These are phyloP conservation scores for Ganoderma lucidum DNA, from an alignment of 1,284 basidiomycete species.

Conservation along the genomic window DNA sequence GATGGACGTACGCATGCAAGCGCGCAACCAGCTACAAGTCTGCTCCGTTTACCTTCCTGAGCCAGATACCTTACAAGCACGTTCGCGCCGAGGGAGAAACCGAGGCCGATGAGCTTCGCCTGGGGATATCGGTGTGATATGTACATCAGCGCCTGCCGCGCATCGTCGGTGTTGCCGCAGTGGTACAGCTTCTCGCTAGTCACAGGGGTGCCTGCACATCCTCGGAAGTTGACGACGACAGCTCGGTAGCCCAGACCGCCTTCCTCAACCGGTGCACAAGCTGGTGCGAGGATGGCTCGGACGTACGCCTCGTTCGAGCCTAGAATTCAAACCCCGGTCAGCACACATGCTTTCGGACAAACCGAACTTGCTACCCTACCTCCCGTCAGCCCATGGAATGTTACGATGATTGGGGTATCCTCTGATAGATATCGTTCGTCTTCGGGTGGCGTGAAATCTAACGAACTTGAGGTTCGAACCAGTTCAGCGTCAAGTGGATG, in stretches of 20 bases:
- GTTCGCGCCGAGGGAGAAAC: conserved; percentile 94
- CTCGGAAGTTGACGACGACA: background rate
- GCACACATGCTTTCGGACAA: background rate
- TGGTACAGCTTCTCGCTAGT: conserved; percentile 87
- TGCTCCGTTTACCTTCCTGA: conserved; percentile 78
- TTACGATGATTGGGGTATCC: conserved; percentile 81
- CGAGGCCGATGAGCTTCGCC: conserved; percentile 85
- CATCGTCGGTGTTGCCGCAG: conserved; percentile 85
- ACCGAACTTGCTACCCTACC: conserved; percentile 9
- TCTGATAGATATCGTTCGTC: conserved; percentile 59
- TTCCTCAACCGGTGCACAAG: conserved; percentile 70
- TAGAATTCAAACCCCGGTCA: conserved; percentile 38
- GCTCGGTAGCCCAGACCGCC: background rate
- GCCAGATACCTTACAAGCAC: conserved; percentile 90
- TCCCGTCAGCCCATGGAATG: conserved; percentile 83
- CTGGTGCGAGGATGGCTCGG: conserved; percentile 76
- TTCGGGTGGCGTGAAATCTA: conserved; percentile 72
- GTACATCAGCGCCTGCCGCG: conserved; percentile 82
- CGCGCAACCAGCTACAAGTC: conserved; percentile 79
- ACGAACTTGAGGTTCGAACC: conserved; percentile 52
- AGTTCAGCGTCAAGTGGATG: background rate
- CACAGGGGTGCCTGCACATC: conserved; percentile 84
- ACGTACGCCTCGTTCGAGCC: conserved; percentile 91
- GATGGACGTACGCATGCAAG: conserved; percentile 70
- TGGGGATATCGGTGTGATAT: conserved; percentile 78